These are phyloP conservation scores for Geotrichum europaeum DNA, from an alignment of 1,139 yeast species.

Conservation along the genomic window DNA sequence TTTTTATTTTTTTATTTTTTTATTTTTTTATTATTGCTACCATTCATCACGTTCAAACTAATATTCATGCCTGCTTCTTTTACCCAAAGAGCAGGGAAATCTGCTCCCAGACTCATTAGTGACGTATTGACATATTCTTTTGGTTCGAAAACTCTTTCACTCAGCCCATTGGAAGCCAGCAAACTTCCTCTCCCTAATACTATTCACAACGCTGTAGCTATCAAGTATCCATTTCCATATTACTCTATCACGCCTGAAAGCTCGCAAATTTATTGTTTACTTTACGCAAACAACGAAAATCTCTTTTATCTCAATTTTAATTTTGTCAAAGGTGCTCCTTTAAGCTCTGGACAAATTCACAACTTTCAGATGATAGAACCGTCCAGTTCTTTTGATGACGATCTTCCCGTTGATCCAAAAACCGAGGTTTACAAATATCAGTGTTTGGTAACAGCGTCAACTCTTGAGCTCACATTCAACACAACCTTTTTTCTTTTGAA, in stretches of 20 bases:
- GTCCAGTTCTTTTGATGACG: neutral
- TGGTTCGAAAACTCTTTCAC: neutral
- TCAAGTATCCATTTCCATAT: neutral
- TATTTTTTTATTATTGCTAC: neutral
- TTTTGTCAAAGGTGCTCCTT: neutral
- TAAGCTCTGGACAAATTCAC: neutral
- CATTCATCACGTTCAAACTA: neutral
- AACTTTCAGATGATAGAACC: conserved; percentile 8
- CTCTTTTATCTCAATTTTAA: neutral
- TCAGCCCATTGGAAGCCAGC: neutral
- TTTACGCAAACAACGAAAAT: neutral
- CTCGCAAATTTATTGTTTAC: neutral
- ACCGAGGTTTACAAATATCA: conserved; percentile 21
- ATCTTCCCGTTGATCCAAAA: conserved; percentile 4
- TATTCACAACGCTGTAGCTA: neutral
- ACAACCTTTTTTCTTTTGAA: conserved; percentile 26
- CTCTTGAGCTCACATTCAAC: conserved; percentile 22
- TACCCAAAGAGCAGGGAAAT: no score
- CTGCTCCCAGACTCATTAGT: neutral
- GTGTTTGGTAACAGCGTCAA: conserved; percentile 22
- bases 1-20: no score
- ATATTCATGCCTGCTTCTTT: no score
- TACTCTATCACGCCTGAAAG: neutral
- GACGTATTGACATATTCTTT: neutral
- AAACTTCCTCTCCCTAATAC: neutral